Base-by-base conservation (phyloP, 208 protist genomes). In the Trypanosoma melophagium region DNA sequence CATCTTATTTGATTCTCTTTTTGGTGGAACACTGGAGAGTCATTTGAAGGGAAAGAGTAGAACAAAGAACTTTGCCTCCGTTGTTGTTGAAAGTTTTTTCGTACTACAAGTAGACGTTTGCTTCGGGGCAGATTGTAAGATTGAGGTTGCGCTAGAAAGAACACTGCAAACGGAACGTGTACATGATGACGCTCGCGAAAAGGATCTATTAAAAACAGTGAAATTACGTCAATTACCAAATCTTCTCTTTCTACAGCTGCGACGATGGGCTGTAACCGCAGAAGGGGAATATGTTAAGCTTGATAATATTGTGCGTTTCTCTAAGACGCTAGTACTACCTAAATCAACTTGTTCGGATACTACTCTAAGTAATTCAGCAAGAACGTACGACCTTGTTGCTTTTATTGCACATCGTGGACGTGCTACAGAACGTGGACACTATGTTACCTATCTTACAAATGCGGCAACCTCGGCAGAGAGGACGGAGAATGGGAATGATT, bases 231-330 rank as follows among this genome's bases (percentile, higher is more conserved):
- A 44, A 10, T 71, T 94, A 17, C 90, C 90, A 17, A 59, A 69
- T 0, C 60, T 96, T n/a, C 71, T 96, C 10, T 64, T 92, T 13
- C 38, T 94, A 16, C 87, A 96, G 44, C 63, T 96, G 7, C 80
- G 82, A 5, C 84, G 90, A 14, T 96, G 90, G 85, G 85, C 86
- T 12, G 73, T 92, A n/a, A 96, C 90, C 3, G 79, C 81, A 12
- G 87, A 96, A 59, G 85, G 87, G 5, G 83, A 93, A 42, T 53
- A 91, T 14, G 87, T 96, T 42, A 96, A 96, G 63, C 76, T 96
- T 19, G 83, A 90, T 64, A 93, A 96, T 71, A 60, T 60, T 17
- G 84, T 96, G 28, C 68, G 67, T n/a, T 77, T 89, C 50, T 65
- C 66, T 5, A 70, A 74, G 9, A 83, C 66, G 0, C 71, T 94